Conservation (phyloP, 2,329 filamentous ascomycete species). For the Hypoxylon sp. region DNA sequence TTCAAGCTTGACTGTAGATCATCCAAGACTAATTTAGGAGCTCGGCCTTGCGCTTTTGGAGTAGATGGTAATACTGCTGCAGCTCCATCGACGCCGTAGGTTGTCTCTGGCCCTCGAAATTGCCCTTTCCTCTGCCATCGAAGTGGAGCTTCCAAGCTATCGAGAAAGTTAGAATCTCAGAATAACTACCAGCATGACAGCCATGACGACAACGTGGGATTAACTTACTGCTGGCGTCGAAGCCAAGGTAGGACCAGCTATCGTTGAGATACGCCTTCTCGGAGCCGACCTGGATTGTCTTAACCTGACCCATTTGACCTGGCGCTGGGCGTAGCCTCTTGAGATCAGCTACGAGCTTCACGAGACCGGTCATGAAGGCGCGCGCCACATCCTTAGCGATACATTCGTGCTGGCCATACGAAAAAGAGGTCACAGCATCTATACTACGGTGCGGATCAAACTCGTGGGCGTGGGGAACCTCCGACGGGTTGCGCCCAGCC, state of each 20-base stretch:
- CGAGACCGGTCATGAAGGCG: constrained; percentile 59
- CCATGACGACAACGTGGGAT: background rate
- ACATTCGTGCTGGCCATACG: constrained; percentile 64
- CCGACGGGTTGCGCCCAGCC: constrained; percentile 57
- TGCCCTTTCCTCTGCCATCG: constrained; percentile 57
- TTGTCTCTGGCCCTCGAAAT: constrained; percentile 53
- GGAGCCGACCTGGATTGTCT: constrained; percentile 59
- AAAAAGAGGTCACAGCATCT: constrained; percentile 60
- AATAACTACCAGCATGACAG: background rate
- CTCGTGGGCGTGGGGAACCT: constrained; percentile 56
- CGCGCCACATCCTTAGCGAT: constrained; percentile 59
- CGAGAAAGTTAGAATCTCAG: constrained; percentile 44
- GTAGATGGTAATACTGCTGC: constrained; percentile 56
- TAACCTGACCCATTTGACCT: constrained; percentile 62
- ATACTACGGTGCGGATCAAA: constrained; percentile 61
- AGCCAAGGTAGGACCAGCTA: constrained; percentile 63
- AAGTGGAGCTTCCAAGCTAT: constrained; percentile 59
- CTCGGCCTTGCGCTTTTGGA: constrained; percentile 56
- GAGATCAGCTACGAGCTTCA: constrained; percentile 61
- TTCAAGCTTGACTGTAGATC: background rate
- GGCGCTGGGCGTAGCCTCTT: constrained; percentile 63
- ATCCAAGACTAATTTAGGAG: constrained; percentile 32
- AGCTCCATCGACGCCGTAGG: constrained; percentile 43
- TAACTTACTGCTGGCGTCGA: constrained; percentile 63
- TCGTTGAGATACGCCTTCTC: constrained; percentile 64